phyloP scores from a whole-genome alignment of 2,329 filamentous ascomycete species.

The Cyphellophora europaea region DNA sequence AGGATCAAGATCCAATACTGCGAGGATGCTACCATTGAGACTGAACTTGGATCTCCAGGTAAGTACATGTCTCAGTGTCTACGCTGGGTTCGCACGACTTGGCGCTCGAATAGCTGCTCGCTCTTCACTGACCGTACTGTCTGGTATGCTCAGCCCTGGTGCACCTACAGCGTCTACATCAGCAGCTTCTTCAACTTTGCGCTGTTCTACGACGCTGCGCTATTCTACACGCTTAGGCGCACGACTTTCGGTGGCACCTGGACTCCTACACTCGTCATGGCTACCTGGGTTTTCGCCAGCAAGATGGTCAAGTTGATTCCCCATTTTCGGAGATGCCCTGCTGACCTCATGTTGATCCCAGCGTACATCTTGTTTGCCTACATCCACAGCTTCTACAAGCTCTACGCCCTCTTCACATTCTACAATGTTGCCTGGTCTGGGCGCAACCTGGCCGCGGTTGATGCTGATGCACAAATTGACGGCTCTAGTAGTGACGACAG shows the following conservation, averaged over 20 bases:
- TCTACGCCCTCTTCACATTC: constrained; percentile 47
- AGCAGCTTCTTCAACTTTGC: constrained; percentile 44
- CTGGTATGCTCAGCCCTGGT: constrained; percentile 41
- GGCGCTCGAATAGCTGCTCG: constrained; percentile 44
- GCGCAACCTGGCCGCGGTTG: constrained; percentile 23
- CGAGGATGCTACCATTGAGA: constrained; percentile 39
- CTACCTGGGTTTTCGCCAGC: constrained; percentile 41
- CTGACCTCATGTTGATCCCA: constrained; percentile 43
- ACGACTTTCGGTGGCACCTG: constrained; percentile 11
- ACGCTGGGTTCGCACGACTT: constrained; percentile 51
- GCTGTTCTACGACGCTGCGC: background rate
- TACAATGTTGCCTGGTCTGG: constrained; percentile 36
- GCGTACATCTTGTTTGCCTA: constrained; percentile 48
- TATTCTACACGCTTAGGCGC: constrained; percentile 22
- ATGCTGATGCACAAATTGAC: constrained; percentile 1
- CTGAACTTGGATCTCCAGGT: constrained; percentile 37
- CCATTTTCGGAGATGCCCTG: constrained; percentile 42
- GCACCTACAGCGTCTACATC: constrained; percentile 47
- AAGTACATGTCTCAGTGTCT: constrained; percentile 46
- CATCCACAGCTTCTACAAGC: constrained; percentile 48
- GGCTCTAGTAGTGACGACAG: background rate
- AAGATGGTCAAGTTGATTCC: constrained; percentile 50
- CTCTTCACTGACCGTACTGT: constrained; percentile 31
- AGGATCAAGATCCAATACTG: constrained; percentile 47
- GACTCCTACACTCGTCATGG: constrained; percentile 20